These are phyloP conservation scores for Euphorbia peplus DNA, from an alignment of 345 rosid species.

Conservation along the genomic window DNA sequence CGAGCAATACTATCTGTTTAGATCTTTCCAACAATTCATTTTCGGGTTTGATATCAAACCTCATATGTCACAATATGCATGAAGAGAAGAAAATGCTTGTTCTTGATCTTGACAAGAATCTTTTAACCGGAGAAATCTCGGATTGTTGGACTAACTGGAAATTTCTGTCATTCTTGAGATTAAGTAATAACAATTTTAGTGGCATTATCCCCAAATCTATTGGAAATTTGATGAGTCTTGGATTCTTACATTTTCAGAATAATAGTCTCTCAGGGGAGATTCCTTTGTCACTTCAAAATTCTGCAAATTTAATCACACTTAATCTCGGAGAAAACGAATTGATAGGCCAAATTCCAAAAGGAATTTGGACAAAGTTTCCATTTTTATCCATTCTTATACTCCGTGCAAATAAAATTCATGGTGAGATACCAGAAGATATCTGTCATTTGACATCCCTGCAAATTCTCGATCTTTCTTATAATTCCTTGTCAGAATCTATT, in stretches of 20 bases:
- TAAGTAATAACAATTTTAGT: neutral
- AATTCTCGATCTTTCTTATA: constrained; percentile 13
- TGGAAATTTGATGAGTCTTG: neutral
- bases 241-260: neutral
- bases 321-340: constrained; percentile 9
- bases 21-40: constrained; percentile 11
- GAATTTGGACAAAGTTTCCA: neutral
- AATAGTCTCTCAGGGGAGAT: constrained; percentile 9
- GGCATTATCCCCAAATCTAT: constrained; percentile 11
- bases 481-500: neutral
- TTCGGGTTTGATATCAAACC: constrained; percentile 11
- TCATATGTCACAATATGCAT: neutral
- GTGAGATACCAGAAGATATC: neutral
- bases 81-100: neutral
- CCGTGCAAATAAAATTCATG: constrained; percentile 12
- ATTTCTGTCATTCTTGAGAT: neutral
- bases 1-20: neutral
- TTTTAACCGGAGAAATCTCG: constrained; percentile 7
- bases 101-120: constrained; percentile 11
- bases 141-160: constrained; percentile 22
- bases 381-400: constrained; percentile 1
- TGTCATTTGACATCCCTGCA: neutral
- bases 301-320: neutral
- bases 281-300: constrained; percentile 5
- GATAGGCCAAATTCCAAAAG: constrained; percentile 3